Percentiles rank a stretch among this genome's conserved stretches.
phyloP scores from a whole-genome alignment of 2,329 filamentous ascomycete genomes.

The Cytospora piceae region DNA sequence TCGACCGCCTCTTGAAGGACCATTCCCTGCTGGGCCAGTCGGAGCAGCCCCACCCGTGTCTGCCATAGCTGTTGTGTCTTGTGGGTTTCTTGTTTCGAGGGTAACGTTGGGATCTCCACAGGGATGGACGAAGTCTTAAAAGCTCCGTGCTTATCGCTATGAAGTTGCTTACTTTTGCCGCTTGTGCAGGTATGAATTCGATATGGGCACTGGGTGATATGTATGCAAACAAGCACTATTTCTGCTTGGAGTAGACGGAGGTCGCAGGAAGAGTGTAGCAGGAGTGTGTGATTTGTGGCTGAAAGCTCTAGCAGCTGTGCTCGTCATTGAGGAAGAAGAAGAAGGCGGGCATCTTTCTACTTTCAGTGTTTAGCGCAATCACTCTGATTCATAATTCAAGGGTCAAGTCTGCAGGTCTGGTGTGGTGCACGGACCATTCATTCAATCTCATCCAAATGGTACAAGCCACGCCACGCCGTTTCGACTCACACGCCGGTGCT shows the following conservation, averaged over 20 bases:
- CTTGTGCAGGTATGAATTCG: not conserved
- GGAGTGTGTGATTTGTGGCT: not conserved
- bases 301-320: conserved; percentile 4
- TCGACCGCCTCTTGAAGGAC: conserved; percentile 37
- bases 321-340: not conserved
- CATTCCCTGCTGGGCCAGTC: conserved; percentile 32
- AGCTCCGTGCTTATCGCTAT: not conserved
- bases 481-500: conserved; percentile 14
- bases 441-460: not conserved
- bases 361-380: not conserved
- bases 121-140: not conserved
- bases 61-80: conserved; percentile 17
- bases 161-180: not conserved
- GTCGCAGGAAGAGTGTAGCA: not conserved
- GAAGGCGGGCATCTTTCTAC: not conserved
- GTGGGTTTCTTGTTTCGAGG: not conserved
- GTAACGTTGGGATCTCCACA: not conserved
- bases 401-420: not conserved
- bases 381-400: conserved; percentile 14
- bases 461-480: conserved; percentile 11
- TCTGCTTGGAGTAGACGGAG: not conserved
- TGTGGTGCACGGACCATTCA: conserved; percentile 21
- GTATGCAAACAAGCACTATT: not conserved
- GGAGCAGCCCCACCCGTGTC: conserved; percentile 27
- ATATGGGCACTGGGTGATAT: not conserved